Conservation (phyloP, 2,329 filamentous ascomycete species). For the Penicillium sp. region DNA sequence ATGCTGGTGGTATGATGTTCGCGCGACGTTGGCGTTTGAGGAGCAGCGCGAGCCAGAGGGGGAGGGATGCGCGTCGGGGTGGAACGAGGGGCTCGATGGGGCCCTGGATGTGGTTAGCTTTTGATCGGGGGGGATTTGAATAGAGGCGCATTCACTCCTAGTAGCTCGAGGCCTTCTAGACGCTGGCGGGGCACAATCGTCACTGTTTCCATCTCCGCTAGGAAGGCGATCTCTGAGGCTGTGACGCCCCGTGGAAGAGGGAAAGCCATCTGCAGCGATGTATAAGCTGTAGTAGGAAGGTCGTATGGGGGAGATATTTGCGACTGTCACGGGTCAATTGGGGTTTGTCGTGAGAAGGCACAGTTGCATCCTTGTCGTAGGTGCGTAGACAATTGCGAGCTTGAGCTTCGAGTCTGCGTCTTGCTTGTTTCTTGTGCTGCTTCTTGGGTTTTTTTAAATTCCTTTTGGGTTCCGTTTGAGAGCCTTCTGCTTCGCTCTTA, state of each 20-base stretch:
- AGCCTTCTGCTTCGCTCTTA: neutral
- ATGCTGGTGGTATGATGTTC: slow-evolving; percentile 86
- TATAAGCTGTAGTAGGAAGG: neutral
- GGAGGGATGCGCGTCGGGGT: slow-evolving; percentile 72
- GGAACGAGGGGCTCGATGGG: slow-evolving; percentile 71
- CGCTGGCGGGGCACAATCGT: slow-evolving; percentile 88
- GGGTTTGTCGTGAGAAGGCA: neutral
- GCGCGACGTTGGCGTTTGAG: slow-evolving; percentile 91
- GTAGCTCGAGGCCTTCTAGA: slow-evolving; percentile 77
- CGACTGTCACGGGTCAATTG: neutral
- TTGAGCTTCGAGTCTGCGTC: neutral
- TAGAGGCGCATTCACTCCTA: slow-evolving; percentile 61
- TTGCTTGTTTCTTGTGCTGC: fast-evolving
- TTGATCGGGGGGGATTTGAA: neutral
- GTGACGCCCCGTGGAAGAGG: slow-evolving; percentile 65
- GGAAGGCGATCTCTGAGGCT: slow-evolving; percentile 83
- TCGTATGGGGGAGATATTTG: neutral
- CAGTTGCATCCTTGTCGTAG: slow-evolving; percentile 1
- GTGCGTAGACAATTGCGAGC: neutral
- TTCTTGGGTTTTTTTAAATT: neutral
- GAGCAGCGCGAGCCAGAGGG: slow-evolving; percentile 91
- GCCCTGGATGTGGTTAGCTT: slow-evolving; percentile 55
- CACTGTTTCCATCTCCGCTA: slow-evolving; percentile 96
- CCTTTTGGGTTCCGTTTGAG: neutral
- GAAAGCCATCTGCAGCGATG: slow-evolving; percentile 62